A percentile compares a stretch with the other conserved stretches of the same genome.
phyloP scores from a whole-genome alignment of 371 early-diverging fungal species.

The Syncephalastrum monosporum region DNA sequence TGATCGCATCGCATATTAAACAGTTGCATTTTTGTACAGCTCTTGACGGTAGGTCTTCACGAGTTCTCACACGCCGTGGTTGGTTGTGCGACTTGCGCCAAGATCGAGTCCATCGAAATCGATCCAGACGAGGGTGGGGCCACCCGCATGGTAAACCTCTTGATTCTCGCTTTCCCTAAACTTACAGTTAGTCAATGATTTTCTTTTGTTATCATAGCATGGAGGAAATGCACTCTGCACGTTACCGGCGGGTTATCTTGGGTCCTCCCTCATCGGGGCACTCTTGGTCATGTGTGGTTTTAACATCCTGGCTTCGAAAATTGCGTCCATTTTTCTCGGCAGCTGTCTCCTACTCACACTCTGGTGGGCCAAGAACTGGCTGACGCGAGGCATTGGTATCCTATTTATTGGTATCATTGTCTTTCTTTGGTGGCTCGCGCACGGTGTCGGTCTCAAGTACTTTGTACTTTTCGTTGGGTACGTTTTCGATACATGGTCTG shows the following conservation, averaged over 20 bases:
- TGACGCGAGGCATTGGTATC: slow-evolving; percentile 79
- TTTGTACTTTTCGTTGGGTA: slow-evolving; percentile 90
- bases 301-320: slow-evolving; percentile 81
- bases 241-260: slow-evolving; percentile 79
- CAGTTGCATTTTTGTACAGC: slow-evolving; percentile 25
- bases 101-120: slow-evolving; percentile 87
- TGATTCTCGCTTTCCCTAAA: no score
- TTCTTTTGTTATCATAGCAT: slow-evolving; percentile 27
- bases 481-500: slow-evolving; percentile 1
- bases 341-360: slow-evolving; percentile 73
- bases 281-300: slow-evolving; percentile 92
- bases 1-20: neutral
- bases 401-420: slow-evolving; percentile 80
- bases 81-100: slow-evolving; percentile 85
- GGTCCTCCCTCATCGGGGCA: slow-evolving; percentile 81
- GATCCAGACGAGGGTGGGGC: slow-evolving; percentile 94
- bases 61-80: slow-evolving; percentile 83
- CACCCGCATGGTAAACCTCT: slow-evolving; percentile 67
- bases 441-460: slow-evolving; percentile 74
- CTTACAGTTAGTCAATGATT: no score
- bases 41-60: slow-evolving; percentile 81
- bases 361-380: slow-evolving; percentile 87
- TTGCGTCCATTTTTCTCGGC: slow-evolving; percentile 78
- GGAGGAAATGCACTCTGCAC: slow-evolving; percentile 76
- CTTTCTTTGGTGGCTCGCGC: slow-evolving; percentile 82